Conservation (phyloP, 257 asterid genomes). For the Schizonepeta tenuifolia region DNA sequence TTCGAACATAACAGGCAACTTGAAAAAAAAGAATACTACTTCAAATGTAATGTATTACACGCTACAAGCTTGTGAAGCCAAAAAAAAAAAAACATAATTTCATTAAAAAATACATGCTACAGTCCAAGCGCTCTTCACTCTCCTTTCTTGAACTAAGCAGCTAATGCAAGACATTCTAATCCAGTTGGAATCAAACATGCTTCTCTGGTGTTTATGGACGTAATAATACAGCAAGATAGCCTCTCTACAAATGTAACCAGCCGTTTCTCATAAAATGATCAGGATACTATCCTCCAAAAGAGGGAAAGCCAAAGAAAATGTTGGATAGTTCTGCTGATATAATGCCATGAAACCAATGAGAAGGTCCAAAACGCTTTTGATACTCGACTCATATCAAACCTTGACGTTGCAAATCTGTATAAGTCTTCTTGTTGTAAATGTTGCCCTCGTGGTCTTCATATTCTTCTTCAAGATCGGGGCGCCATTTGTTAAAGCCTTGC, state of each 20-base stretch:
- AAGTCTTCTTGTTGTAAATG: slow-evolving; percentile 96
- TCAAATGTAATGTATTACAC: no score
- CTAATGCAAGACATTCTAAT: background rate
- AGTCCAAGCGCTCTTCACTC: background rate
- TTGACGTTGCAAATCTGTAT: slow-evolving; percentile 94
- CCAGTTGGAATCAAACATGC: background rate
- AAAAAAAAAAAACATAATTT: no score
- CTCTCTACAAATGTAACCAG: slow-evolving; percentile 5
- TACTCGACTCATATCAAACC: slow-evolving; percentile 65
- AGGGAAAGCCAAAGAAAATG: background rate
- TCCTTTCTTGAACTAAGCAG: slow-evolving; percentile 16
- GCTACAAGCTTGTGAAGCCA: no score
- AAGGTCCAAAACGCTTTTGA: background rate
- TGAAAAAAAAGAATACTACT: no score
- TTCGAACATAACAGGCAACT: background rate
- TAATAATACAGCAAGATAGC: slow-evolving; percentile 14
- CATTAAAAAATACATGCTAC: no score
- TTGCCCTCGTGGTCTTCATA: slow-evolving; percentile 98
- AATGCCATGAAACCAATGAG: slow-evolving; percentile 22
- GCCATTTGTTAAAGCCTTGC: slow-evolving; percentile 92
- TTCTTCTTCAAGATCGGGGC: slow-evolving; percentile 98
- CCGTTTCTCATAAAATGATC: slow-evolving; percentile 12
- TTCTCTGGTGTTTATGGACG: slow-evolving; percentile 3
- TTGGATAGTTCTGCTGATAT: slow-evolving; percentile 3
- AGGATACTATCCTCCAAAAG: background rate